These are phyloP conservation scores for Diutina siamensis DNA, from an alignment of 1,139 yeast genomes.

Conservation along the genomic window DNA sequence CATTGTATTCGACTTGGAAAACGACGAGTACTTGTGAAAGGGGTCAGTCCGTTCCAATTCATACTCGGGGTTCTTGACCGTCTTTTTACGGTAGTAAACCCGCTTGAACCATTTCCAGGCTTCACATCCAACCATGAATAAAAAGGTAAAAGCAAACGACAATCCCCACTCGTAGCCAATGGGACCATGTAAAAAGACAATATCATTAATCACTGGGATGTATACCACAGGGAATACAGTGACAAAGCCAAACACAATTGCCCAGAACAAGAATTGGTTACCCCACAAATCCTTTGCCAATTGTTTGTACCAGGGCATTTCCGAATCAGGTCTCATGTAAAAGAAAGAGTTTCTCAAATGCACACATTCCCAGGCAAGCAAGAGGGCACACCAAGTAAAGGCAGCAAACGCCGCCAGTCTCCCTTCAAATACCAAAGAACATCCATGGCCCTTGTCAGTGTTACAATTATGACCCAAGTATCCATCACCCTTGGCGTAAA, in stretches of 20 bases:
- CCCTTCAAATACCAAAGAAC: not conserved
- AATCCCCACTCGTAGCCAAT: conserved; percentile 5
- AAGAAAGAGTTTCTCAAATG: conserved; percentile 3
- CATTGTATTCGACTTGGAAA: not conserved
- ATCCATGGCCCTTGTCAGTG: conserved; percentile 7
- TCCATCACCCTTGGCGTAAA: conserved; percentile 59
- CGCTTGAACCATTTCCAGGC: conserved; percentile 4
- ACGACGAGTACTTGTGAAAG: not conserved
- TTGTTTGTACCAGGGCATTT: not conserved
- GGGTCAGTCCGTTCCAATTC: not conserved
- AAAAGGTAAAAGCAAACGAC: conserved; percentile 1
- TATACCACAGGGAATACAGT: conserved; percentile 4
- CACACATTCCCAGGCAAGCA: conserved; percentile 4
- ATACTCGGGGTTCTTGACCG: not conserved
- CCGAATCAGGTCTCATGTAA: not conserved
- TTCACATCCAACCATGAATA: conserved; percentile 4
- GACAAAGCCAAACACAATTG: not conserved
- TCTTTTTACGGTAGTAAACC: not conserved
- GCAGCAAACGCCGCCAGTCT: conserved; percentile 1
- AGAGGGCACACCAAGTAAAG: conserved; percentile 1
- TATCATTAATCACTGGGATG: conserved; percentile 1
- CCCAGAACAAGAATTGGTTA: conserved; percentile 3
- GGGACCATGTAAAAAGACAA: conserved; percentile 4
- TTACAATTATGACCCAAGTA: conserved; percentile 61
- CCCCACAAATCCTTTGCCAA: conserved; percentile 1